phyloP scores from a whole-genome alignment of 495 filamentous ascomycete genomes.

The Stereocaulon alpinum region DNA sequence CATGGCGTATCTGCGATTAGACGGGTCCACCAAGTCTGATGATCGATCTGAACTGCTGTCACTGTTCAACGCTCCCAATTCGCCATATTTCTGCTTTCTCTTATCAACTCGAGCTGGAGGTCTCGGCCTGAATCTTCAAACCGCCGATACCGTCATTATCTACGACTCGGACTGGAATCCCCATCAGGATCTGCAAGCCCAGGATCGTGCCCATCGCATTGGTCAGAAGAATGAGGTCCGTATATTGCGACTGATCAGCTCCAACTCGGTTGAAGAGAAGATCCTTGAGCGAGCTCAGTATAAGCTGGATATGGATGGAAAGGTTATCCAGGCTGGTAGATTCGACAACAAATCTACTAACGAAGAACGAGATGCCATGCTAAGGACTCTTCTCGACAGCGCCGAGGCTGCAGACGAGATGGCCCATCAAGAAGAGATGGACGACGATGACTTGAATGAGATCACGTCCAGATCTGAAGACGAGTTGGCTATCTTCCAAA shows the following conservation, averaged over 20 bases:
- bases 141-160: constrained; percentile 97
- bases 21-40: constrained; percentile 94
- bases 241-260: constrained; percentile 88
- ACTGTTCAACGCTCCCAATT: constrained; percentile 79
- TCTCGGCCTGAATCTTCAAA: constrained; percentile 91
- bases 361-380: constrained; percentile 91
- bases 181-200: constrained; percentile 96
- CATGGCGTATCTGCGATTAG: constrained; percentile 78
- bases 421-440: constrained; percentile 83
- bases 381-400: constrained; percentile 81
- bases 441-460: constrained; percentile 92
- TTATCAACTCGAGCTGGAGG: constrained; percentile 98
- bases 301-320: constrained; percentile 98
- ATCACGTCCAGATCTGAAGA: constrained; percentile 70
- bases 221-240: constrained; percentile 99
- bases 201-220: constrained; percentile 99
- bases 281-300: constrained; percentile 94
- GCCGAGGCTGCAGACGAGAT: constrained; percentile 76
- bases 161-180: constrained; percentile 99
- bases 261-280: constrained; percentile 96
- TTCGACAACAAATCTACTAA: constrained; percentile 99
- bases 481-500: constrained; percentile 58
- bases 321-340: constrained; percentile 97
- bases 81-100: constrained; percentile 93
- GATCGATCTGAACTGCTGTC: constrained; percentile 86